Base-by-base conservation (phyloP, 768 basidiomycete genomes). In the Tephrocybe sp. region DNA sequence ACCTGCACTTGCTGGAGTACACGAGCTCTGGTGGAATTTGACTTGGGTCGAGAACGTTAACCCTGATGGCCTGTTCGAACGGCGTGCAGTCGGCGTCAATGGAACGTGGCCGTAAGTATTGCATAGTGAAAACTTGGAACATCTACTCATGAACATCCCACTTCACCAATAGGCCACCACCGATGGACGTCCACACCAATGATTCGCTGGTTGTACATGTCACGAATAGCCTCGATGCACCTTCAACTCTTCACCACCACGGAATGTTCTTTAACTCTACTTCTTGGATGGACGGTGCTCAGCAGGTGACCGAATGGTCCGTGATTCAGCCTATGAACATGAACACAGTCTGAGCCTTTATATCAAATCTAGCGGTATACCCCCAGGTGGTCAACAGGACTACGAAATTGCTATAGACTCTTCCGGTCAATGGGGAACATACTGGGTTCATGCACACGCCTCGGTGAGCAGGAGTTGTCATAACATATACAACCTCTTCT, bases 221-320 rank as follows among this genome's bases (percentile, higher is more conserved):
- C 4, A 73, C 73, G 23, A 93, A 94, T 66, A 79, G 78, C 2
- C 66, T 94, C 47, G 82, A 86, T 46, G 55, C 70, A 22, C 78
- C 84, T 0, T 78, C 88, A 0, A 77, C 85, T 0, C 69, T 97
- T 13, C 95, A 98, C 65, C 88, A 94, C 62, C 94, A 97, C 68
- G 95, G 95, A 54, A 91, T 95, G 86, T 93, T 83, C 70, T 93
- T 97, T 76, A 94, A 94, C 64, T 77, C 80, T 1, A 78, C 88
- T 0, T 79, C 82, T 15, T 97, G 89, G 84, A 86, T 85, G 75
- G 95, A 98, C 65, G 95, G 95, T 30, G 92, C 95, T 0, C 66
- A 79, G 25, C 82, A 76, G 5, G 82, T 93, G 31, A 79, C 87
- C 0, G 91, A 97, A 72, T 98, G 93, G 90, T 88, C 15, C 22